These are phyloP conservation scores for Ogataea chonburiensis DNA, from an alignment of 805 yeast species.

Conservation along the genomic window DNA sequence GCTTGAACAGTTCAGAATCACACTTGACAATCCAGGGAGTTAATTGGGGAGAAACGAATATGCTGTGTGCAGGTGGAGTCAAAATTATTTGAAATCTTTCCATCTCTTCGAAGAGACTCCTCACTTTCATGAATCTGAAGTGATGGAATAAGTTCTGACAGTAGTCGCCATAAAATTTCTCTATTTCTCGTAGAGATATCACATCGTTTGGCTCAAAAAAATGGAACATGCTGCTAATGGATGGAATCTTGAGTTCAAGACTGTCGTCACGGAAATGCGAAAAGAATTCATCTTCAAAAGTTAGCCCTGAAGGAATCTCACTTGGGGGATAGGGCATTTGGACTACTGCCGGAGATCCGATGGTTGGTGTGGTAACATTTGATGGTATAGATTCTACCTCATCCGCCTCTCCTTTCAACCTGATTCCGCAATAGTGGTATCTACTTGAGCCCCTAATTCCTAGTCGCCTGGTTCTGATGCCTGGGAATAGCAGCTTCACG, in stretches of 20 bases:
- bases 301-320: conserved; percentile 6
- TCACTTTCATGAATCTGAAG: conserved; percentile 64
- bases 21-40: conserved; percentile 66
- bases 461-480: conserved; percentile 68
- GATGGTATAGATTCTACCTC: conserved; percentile 23
- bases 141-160: conserved; percentile 64
- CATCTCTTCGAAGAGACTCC: conserved; percentile 54
- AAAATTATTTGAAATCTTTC: conserved; percentile 51
- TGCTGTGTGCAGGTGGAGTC: conserved; percentile 59
- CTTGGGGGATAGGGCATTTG: conserved; percentile 4
- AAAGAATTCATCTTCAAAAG: conserved; percentile 15
- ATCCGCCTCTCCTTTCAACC: conserved; percentile 39
- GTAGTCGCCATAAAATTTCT: conserved; percentile 60
- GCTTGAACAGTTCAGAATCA: conserved; percentile 60
- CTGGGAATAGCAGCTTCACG: conserved; percentile 63
- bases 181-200: conserved; percentile 30
- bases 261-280: conserved; percentile 13
- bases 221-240: conserved; percentile 15
- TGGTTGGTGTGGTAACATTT: conserved; percentile 14
- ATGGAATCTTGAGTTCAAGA: conserved; percentile 18
- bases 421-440: conserved; percentile 83
- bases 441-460: conserved; percentile 82
- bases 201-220: conserved; percentile 14
- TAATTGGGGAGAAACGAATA: conserved; percentile 49
- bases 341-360: conserved; percentile 17